Percentiles rank a stretch among this genome's conserved stretches.
phyloP scores from a whole-genome alignment of 768 basidiomycete species.

The Hirschioporus abietinus region DNA sequence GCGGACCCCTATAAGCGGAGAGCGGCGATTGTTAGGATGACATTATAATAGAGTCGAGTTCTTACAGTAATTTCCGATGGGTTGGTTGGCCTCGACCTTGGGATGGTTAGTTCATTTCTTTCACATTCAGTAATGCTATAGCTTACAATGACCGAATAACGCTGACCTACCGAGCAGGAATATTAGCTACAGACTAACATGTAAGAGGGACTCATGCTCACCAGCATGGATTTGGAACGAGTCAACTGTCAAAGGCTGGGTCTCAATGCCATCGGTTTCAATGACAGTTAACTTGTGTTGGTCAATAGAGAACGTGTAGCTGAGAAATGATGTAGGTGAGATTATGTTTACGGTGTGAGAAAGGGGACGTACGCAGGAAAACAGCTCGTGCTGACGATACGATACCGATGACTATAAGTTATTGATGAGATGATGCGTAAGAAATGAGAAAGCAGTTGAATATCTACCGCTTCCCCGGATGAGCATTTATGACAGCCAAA shows the following conservation, averaged over 20 bases:
- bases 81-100: slow-evolving; percentile 28
- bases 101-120: background rate
- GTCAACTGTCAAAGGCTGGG: slow-evolving; percentile 11
- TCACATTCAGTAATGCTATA: background rate
- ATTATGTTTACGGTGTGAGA: slow-evolving; percentile 15
- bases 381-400: slow-evolving; percentile 24
- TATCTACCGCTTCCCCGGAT: slow-evolving; percentile 18
- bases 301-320: slow-evolving; percentile 2
- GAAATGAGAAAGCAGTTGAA: background rate
- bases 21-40: background rate
- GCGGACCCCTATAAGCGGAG: slow-evolving; percentile 26
- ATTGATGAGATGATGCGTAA: background rate
- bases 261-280: slow-evolving; percentile 12
- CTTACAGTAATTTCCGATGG: slow-evolving; percentile 35
- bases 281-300: slow-evolving; percentile 7
- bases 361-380: slow-evolving; percentile 2
- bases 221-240: slow-evolving; percentile 13
- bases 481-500: background rate
- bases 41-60: background rate
- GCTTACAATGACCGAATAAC: slow-evolving; percentile 8
- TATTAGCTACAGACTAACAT: background rate
- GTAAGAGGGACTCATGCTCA: background rate
- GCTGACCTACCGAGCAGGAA: slow-evolving; percentile 5
- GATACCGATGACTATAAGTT: slow-evolving; percentile 32
- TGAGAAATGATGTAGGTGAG: slow-evolving; percentile 29